Evolutionary conservation across 805 yeast genomes (phyloP), one percentile per base, ranked within the genome.

Genomic region (Metschnikowia similis): DNA sequence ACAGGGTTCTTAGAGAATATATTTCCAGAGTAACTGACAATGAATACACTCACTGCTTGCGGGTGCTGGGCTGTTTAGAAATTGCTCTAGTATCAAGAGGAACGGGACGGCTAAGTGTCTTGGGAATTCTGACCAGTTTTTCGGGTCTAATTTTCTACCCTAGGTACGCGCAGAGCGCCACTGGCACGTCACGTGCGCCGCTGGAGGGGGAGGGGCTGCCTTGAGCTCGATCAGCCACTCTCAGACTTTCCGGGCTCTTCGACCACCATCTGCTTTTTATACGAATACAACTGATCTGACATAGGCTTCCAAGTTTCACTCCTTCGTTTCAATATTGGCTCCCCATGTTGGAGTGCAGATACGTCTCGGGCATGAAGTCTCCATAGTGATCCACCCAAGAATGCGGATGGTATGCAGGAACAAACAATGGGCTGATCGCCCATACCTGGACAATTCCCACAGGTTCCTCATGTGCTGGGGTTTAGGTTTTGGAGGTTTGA

Each of bases 151-250:
- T 41, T 41, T 41, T 41, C 45, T 14, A 27, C 35, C 32, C 29
- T 21, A 38, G 28, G 30, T 41, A 41, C 45, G 45, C 45, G 45
- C 45, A 41, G 45, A 41, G 45, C 45, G 45, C 45, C 45, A 41
- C 45, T 41, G 26, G 37, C 10, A 32, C 45, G 37, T 41, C 45
- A 41, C 45, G 45, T 41, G 45, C 45, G 37, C 14, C 6, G 16
- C 7, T 9, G 31, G 14, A 10, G 16, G n/a, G 10, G 16, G n/a
- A n/a, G 35, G 16, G 14, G 35, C 1, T 4, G 34, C 7, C n/a
- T 6, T 10, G 13, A 16, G 41, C 8, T 16, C 8, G 17, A n/a
- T 38, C 10, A n/a, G 41, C 2, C 11, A 16, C 30, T 8, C 13
- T 38, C 11, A 17, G 2, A 13, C 8, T 37, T 37, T 37, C 9